Evolutionary conservation across 2,329 filamentous ascomycete species (phyloP).

Genomic region (Tolypocladium nubicola): DNA sequence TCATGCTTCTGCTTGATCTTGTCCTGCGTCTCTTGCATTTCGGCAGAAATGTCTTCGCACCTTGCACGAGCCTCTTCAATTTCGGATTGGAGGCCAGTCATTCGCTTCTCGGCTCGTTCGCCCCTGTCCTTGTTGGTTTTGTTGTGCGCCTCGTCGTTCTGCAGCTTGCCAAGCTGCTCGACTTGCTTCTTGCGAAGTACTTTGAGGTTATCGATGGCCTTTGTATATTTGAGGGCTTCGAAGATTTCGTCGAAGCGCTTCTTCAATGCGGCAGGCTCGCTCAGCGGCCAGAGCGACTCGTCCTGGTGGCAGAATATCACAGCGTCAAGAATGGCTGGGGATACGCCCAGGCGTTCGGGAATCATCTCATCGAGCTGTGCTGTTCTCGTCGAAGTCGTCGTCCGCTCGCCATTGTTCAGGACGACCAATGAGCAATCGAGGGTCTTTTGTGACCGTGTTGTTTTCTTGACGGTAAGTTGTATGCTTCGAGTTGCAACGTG

Average conservation of each 20-base stretch:
- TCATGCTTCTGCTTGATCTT: conserved; percentile 57
- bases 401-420: conserved; percentile 68
- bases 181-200: conserved; percentile 72
- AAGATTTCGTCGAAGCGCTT: conserved; percentile 97
- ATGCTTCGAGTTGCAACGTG: conserved; percentile 79
- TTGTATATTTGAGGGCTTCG: conserved; percentile 92
- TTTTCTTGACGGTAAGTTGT: conserved; percentile 80
- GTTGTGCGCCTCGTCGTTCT: conserved; percentile 64
- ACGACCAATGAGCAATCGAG: conserved; percentile 72
- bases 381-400: conserved; percentile 67
- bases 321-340: conserved; percentile 77
- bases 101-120: conserved; percentile 57
- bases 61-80: conserved; percentile 52
- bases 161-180: conserved; percentile 61
- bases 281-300: conserved; percentile 94
- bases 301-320: conserved; percentile 99
- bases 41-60: conserved; percentile 43
- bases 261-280: conserved; percentile 74
- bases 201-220: conserved; percentile 94
- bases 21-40: conserved; percentile 49
- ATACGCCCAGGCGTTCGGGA: conserved; percentile 79
- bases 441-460: conserved; percentile 64
- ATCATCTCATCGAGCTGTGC: conserved; percentile 76
- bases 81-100: conserved; percentile 52
- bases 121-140: conserved; percentile 80